Evolutionary conservation across 1,284 basidiomycete species (phyloP), one percentile per base, ranked within the genome.

Genomic region (Thelephora terrestris): DNA sequence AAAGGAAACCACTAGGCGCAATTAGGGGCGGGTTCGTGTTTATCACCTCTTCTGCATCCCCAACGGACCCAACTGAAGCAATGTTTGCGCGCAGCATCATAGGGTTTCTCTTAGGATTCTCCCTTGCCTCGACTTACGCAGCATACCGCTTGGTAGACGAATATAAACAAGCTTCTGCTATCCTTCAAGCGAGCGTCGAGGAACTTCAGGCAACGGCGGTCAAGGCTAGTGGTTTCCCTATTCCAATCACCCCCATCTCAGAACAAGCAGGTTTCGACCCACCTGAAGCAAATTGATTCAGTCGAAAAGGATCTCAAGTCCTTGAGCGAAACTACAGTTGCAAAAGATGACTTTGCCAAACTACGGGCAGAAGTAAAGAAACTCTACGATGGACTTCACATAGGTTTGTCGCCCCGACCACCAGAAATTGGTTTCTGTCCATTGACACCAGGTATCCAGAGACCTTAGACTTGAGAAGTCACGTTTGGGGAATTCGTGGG

Each of bases 31-130:
- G 88, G 88, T 89, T 54, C 64, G 80, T 65, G 17, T 47, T 45
- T 27, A 27, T 39, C 38, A 32, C 23, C 43, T 40, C 25, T 7
- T 24, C 36, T 37, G 10, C 18, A 21, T 46, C 24, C 20, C 35
- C 16, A 14, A 35, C 23, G 10, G 17, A 27, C 21, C 32, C 23
- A 35, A 23, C 37, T 7, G 10, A 47, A 32, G 21, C 21, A 25
- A 12, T 10, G 32, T 32, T 35, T 27, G 9, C 40, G 17, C 35
- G 12, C 56, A 93, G 90, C 45, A 80, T 95, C 49, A 76, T 93
- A 24, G 92, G 92, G 0, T 95, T 95, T 63, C 67, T 94, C 40
- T 79, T 92, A 58, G 91, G 91, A 0, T 93, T 94, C 69, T 91
- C 90, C 5, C 65, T 91, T 38, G 85, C 85, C 6, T 85, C 89